These are phyloP conservation scores for Cordyceps cateniannulata DNA, from an alignment of 2,329 filamentous ascomycete species.

Conservation along the genomic window DNA sequence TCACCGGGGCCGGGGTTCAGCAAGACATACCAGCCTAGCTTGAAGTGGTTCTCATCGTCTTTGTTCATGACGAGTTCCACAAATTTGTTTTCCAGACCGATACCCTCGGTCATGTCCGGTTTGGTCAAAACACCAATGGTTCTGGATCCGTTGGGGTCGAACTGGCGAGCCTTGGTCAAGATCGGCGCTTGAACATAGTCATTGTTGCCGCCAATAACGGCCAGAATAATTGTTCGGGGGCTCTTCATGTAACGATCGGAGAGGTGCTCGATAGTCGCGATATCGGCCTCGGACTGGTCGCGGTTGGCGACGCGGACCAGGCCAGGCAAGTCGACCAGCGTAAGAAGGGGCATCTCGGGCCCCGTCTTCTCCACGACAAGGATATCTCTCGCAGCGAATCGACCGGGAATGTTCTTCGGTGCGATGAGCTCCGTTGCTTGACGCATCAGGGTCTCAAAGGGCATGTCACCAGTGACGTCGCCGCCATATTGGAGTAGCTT, in stretches of 20 bases:
- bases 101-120: slow-evolving; percentile 46
- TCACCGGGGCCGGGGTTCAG: slow-evolving; percentile 44
- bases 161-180: slow-evolving; percentile 42
- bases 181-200: slow-evolving; percentile 49
- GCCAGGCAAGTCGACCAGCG: slow-evolving; percentile 56
- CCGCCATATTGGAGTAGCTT: slow-evolving; percentile 42
- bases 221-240: slow-evolving; percentile 47
- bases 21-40: slow-evolving; percentile 45
- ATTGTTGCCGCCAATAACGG: slow-evolving; percentile 49
- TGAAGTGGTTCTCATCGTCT: slow-evolving; percentile 43
- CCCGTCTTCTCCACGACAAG: slow-evolving; percentile 54
- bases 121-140: slow-evolving; percentile 48
- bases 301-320: slow-evolving; percentile 48
- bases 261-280: slow-evolving; percentile 44
- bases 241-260: slow-evolving; percentile 51
- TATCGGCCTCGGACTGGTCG: slow-evolving; percentile 46
- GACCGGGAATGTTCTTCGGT: slow-evolving; percentile 41
- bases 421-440: slow-evolving; percentile 45
- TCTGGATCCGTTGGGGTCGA: slow-evolving; percentile 41
- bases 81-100: slow-evolving; percentile 47
- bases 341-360: slow-evolving; percentile 52
- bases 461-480: slow-evolving; percentile 35
- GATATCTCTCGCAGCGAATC: slow-evolving; percentile 46
- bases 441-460: slow-evolving; percentile 46
- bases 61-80: slow-evolving; percentile 46